phyloP scores from a whole-genome alignment of 805 yeast genomes.

The Saccharomycopsis microspora region DNA sequence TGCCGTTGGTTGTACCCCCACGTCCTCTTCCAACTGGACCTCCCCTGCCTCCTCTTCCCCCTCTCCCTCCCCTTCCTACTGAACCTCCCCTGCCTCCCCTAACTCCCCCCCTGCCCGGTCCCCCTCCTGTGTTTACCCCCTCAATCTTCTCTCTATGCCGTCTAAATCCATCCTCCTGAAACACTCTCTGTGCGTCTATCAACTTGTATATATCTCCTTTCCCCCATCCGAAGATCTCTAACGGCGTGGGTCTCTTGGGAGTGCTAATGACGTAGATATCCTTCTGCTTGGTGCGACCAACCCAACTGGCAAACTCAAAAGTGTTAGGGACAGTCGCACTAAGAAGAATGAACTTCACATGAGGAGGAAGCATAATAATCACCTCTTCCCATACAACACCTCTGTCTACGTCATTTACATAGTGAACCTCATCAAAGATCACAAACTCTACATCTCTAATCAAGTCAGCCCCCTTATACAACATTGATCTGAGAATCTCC shows the following conservation, averaged over 20 bases:
- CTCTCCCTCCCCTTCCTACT: conserved; percentile 24
- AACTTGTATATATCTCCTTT: conserved; percentile 62
- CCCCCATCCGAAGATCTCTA: conserved; percentile 81
- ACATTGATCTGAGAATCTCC: conserved; percentile 89
- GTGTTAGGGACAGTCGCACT: conserved; percentile 99
- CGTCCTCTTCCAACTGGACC: conserved; percentile 20
- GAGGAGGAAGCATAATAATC: conserved; percentile 94
- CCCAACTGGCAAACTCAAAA: conserved; percentile 96
- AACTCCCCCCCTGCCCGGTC: conserved; percentile 24
- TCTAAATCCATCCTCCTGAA: conserved; percentile 51
- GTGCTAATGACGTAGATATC: conserved; percentile 95
- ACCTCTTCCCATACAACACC: conserved; percentile 99
- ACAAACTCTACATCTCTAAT: conserved; percentile 97
- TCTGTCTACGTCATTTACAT: conserved; percentile 91
- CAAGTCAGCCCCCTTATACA: conserved; percentile 91
- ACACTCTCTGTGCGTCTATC: conserved; percentile 63
- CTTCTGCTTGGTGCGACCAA: conserved; percentile 92
- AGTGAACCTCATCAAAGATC: conserved; percentile 95
- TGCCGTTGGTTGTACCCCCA: conserved; percentile 18
- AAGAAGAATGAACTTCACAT: conserved; percentile 78
- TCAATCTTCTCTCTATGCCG: conserved; percentile 45
- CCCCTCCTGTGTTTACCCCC: conserved; percentile 28
- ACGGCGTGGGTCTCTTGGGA: conserved; percentile 92
- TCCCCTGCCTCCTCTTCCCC: conserved; percentile 21
- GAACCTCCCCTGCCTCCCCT: conserved; percentile 27